Conservation (phyloP, 2,329 filamentous ascomycete species). For the Fusarium sp. region DNA sequence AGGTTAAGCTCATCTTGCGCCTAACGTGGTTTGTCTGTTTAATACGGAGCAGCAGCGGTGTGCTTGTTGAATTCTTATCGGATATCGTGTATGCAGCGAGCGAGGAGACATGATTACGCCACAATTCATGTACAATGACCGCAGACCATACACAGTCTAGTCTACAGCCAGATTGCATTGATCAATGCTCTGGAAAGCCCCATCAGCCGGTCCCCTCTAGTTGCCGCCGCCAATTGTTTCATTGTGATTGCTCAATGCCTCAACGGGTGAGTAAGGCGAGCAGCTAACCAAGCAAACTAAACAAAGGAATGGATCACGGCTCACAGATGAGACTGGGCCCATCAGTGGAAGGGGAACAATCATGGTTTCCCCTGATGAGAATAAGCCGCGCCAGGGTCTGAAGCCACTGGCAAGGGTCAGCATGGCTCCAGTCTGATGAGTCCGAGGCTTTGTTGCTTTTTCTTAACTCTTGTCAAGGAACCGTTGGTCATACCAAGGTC, state of each 20-base stretch:
- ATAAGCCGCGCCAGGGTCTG: conserved; percentile 28
- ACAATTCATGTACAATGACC: conserved; percentile 36
- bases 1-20: conserved; percentile 30
- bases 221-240: conserved; percentile 43
- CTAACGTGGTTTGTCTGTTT: conserved; percentile 10
- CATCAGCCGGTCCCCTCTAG: conserved; percentile 20
- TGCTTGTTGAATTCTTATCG: conserved; percentile 6
- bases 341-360: conserved; percentile 27
- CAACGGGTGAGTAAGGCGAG: conserved; percentile 4
- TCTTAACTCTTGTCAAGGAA: conserved; percentile 11
- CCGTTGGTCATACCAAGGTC: conserved; percentile 1
- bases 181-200: conserved; percentile 2
- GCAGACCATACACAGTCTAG: background rate
- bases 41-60: conserved; percentile 3
- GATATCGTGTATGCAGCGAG: conserved; percentile 4
- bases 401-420: conserved; percentile 21
- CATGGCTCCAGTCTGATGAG: conserved; percentile 18
- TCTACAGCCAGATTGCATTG: conserved; percentile 3
- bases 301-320: conserved; percentile 31
- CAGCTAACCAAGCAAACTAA: conserved; percentile 3
- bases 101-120: conserved; percentile 32
- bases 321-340: conserved; percentile 33
- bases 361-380: conserved; percentile 35
- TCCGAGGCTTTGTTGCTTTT: conserved; percentile 34
- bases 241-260: conserved; percentile 44